Conservation (phyloP, 2,329 filamentous ascomycete species). For the Cladorrhinum sp. region DNA sequence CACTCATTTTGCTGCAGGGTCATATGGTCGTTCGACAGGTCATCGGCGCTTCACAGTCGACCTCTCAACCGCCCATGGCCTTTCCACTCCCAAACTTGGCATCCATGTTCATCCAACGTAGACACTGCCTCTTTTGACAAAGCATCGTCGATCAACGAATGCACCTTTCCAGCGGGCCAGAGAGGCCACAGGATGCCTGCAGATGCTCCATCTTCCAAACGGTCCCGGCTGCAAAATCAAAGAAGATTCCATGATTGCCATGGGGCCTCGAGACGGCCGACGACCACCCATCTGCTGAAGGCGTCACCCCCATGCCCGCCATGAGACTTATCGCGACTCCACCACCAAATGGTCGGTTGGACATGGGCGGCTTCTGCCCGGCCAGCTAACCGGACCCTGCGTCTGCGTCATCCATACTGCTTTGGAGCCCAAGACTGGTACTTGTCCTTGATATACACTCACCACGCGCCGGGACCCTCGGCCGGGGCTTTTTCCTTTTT, state of each 20-base stretch:
- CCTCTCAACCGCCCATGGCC: slow-evolving; percentile 24
- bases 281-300: slow-evolving; percentile 17
- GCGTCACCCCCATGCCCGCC: too few species aligned
- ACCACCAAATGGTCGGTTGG: slow-evolving; percentile 18
- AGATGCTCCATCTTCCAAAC: not conserved
- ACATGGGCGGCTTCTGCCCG: slow-evolving; percentile 12
- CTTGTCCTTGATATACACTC: slow-evolving; percentile 19
- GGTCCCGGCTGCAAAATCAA: not conserved
- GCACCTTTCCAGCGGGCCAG: not conserved
- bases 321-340: not conserved
- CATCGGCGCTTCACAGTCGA: slow-evolving; percentile 25
- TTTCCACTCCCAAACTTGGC: slow-evolving; percentile 14
- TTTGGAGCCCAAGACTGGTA: not conserved
- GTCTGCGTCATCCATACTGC: slow-evolving; percentile 16
- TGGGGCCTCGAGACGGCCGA: too few species aligned
- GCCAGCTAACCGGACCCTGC: slow-evolving; percentile 15
- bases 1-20: slow-evolving; percentile 17
- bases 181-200: not conserved
- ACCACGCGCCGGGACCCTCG: slow-evolving; percentile 6
- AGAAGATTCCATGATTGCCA: slow-evolving; percentile 9
- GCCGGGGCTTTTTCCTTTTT: slow-evolving; percentile 3
- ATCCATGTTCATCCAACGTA: too few species aligned
- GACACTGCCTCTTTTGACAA: not conserved
- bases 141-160: not conserved
- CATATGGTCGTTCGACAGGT: slow-evolving; percentile 9